Percentiles rank a stretch among this genome's conserved stretches.
Evolutionary conservation across 768 basidiomycete species (phyloP).

Genomic region (Boletellus emodensis): DNA sequence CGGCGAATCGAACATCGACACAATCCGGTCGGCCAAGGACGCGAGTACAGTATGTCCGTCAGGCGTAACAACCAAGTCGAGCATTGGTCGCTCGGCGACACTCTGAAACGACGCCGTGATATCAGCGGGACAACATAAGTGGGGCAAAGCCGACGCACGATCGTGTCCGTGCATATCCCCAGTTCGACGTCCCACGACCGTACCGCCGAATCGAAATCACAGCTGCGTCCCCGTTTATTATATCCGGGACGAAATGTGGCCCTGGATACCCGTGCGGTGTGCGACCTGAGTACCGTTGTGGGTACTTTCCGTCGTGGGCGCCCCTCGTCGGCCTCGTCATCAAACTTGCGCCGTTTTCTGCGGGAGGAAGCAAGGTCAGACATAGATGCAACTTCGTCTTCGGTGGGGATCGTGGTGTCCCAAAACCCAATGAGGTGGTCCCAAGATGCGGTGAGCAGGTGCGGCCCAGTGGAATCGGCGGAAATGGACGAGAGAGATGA

Average conservation of each 20-base stretch:
- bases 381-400: conserved; percentile 53
- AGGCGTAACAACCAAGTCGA: too few species aligned
- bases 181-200: conserved; percentile 82
- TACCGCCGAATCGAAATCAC: conserved; percentile 88
- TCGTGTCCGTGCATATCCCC: conserved; percentile 66
- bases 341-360: conserved; percentile 64
- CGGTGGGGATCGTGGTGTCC: conserved; percentile 57
- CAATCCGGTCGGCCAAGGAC: too few species aligned
- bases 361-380: conserved; percentile 15
- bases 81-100: too few species aligned
- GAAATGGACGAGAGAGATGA: conserved; percentile 71
- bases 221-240: conserved; percentile 56
- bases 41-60: too few species aligned
- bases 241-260: conserved; percentile 51
- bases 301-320: conserved; percentile 64
- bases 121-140: too few species aligned
- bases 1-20: too few species aligned
- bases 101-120: too few species aligned
- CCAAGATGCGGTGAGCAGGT: conserved; percentile 83
- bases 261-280: conserved; percentile 77
- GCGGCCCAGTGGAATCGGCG: conserved; percentile 49
- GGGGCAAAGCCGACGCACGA: conserved; percentile 39
- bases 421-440: conserved; percentile 83
- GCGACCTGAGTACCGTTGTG: conserved; percentile 69
- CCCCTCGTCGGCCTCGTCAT: conserved; percentile 25